Conservation (phyloP, 78 protist genomes). For the Dictyostelium firmibasis region DNA sequence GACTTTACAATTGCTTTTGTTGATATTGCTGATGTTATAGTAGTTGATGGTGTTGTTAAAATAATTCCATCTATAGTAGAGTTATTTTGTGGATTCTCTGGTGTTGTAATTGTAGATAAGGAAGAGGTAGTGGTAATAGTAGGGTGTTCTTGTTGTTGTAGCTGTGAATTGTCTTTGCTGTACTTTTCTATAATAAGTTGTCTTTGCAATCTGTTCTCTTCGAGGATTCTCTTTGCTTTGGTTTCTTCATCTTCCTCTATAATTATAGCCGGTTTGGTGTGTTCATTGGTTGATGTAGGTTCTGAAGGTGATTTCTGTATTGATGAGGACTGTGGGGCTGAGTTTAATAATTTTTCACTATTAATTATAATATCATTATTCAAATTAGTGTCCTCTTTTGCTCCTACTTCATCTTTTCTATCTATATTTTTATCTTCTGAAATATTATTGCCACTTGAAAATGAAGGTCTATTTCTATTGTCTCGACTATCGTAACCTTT, state of each 20-base stretch:
- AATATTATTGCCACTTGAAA: background rate
- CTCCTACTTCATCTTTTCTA: background rate
- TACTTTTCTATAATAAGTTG: slow-evolving; percentile 58
- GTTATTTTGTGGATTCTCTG: background rate
- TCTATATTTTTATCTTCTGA: background rate
- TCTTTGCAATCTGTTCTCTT: slow-evolving; percentile 55
- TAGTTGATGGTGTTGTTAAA: background rate
- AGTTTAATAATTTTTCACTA: background rate
- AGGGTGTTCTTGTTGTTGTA: background rate
- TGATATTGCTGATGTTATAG: background rate
- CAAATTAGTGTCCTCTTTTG: background rate
- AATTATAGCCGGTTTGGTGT: background rate
- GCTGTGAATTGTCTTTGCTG: background rate
- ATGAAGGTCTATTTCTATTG: background rate
- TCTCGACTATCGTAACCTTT: background rate
- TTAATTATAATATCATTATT: background rate
- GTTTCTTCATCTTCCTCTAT: slow-evolving; percentile 35
- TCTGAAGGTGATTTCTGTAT: background rate
- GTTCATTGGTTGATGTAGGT: background rate
- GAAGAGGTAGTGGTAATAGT: background rate
- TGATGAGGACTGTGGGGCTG: too few species aligned
- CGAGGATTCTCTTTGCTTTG: slow-evolving; percentile 26
- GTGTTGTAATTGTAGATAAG: background rate
- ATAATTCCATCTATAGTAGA: too few species aligned
- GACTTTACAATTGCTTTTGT: background rate